Percentiles rank a stretch among this genome's conserved stretches.
These are phyloP conservation scores for Calonectria crousiana DNA, from an alignment of 2,329 filamentous ascomycete genomes.

Conservation along the genomic window DNA sequence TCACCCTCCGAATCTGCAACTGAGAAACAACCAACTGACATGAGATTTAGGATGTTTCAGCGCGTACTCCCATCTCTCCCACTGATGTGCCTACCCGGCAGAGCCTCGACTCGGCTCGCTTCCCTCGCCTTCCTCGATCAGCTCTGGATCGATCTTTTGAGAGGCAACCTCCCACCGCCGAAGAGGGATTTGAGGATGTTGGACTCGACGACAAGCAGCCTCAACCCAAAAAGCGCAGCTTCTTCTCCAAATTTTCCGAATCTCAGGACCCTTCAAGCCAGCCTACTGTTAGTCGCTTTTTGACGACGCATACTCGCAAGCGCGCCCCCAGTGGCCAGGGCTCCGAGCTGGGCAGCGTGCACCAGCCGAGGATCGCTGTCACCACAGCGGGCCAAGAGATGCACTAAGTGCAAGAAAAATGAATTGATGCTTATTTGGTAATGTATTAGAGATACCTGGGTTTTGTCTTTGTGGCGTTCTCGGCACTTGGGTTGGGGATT, in stretches of 20 bases:
- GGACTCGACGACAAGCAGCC: constrained; percentile 80
- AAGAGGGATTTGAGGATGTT: constrained; percentile 91
- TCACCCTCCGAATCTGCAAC: background rate
- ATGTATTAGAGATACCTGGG: constrained; percentile 45
- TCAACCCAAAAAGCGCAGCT: constrained; percentile 68
- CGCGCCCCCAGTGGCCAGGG: constrained; percentile 74
- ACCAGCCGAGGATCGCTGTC: constrained; percentile 46
- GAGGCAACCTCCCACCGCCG: constrained; percentile 73
- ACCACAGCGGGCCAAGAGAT: constrained; percentile 43
- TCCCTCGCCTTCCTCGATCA: constrained; percentile 72
- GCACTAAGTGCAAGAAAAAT: constrained; percentile 30
- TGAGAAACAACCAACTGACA: constrained; percentile 31
- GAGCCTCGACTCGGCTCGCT: constrained; percentile 82
- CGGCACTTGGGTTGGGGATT: constrained; percentile 32
- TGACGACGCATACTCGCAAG: constrained; percentile 79
- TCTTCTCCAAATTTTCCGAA: constrained; percentile 84
- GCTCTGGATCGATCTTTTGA: constrained; percentile 70
- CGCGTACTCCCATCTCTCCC: constrained; percentile 79
- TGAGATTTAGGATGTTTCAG: constrained; percentile 85
- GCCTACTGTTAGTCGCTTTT: constrained; percentile 67
- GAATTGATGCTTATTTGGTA: constrained; percentile 32
- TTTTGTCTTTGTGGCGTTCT: constrained; percentile 42
- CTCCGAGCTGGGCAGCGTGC: constrained; percentile 77
- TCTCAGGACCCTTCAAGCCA: constrained; percentile 51
- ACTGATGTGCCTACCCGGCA: constrained; percentile 75